phyloP scores from a whole-genome alignment of 1,284 basidiomycete species.

The Gomphus bonarii region DNA sequence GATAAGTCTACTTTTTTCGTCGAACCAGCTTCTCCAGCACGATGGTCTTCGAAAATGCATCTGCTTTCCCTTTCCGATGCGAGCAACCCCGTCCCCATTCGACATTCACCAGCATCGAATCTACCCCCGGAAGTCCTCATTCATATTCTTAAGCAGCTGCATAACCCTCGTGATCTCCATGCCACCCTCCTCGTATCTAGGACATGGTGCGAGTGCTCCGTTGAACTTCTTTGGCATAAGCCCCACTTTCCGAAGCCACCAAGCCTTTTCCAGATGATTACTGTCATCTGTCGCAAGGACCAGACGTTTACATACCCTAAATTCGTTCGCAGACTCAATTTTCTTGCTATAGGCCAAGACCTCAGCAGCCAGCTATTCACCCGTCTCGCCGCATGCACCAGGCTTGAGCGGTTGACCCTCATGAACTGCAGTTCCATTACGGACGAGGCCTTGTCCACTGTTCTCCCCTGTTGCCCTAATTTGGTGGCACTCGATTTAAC shows the following conservation, averaged over 20 bases:
- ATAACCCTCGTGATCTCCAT: slow-evolving; percentile 65
- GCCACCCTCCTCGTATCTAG: slow-evolving; percentile 76
- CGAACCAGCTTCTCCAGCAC: slow-evolving; percentile 31
- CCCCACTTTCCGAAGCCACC: slow-evolving; percentile 66
- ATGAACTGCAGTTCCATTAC: slow-evolving; percentile 74
- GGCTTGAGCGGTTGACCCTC: slow-evolving; percentile 88
- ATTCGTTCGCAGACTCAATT: slow-evolving; percentile 89
- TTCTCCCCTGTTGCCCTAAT: slow-evolving; percentile 64
- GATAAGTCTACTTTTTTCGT: slow-evolving; percentile 36
- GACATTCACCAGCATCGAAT: slow-evolving; percentile 38
- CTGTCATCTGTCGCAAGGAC: slow-evolving; percentile 39
- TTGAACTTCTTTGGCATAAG: slow-evolving; percentile 93
- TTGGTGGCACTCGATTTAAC: slow-evolving; percentile 88
- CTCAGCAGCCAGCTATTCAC: slow-evolving; percentile 75
- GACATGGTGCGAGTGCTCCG: slow-evolving; percentile 91
- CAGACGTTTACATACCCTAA: slow-evolving; percentile 82
- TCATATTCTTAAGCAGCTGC: slow-evolving; percentile 84
- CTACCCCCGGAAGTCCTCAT: slow-evolving; percentile 89
- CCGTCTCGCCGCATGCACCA: slow-evolving; percentile 66
- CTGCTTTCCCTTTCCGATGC: slow-evolving; percentile 22
- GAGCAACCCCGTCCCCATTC: slow-evolving; percentile 15
- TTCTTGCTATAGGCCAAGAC: slow-evolving; percentile 62
- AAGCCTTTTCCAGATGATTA: slow-evolving; percentile 72
- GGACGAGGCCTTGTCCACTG: slow-evolving; percentile 53
- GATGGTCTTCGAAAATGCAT: slow-evolving; percentile 44